Conservation (phyloP, 805 yeast genomes). For the Candida orba region DNA sequence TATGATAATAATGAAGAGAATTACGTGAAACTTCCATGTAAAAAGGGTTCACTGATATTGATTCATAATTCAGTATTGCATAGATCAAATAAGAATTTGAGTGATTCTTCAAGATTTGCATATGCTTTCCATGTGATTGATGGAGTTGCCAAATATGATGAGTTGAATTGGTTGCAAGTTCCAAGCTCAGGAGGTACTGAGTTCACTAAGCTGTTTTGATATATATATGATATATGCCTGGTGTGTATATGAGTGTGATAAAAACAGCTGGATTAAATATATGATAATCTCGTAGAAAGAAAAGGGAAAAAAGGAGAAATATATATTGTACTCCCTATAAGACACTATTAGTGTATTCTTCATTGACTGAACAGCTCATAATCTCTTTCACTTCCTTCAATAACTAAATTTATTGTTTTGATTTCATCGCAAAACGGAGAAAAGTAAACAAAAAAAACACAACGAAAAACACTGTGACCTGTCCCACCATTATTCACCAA, state of each 20-base stretch:
- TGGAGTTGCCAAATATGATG: conserved; percentile 54
- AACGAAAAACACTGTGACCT: no score
- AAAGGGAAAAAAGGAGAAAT: no score
- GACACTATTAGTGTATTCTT: no score
- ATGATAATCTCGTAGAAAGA: no score
- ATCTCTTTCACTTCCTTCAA: no score
- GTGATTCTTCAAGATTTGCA: conserved; percentile 56
- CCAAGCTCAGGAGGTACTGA: conserved; percentile 62
- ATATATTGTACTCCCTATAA: no score
- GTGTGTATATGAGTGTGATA: no score
- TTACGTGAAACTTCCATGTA: conserved; percentile 50
- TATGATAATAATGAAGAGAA: conserved; percentile 24
- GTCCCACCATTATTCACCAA: no score
- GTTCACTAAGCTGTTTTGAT: conserved; percentile 36
- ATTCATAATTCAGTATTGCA: conserved; percentile 70
- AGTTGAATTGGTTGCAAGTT: conserved; percentile 68
- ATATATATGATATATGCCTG: background rate
- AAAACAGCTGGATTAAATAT: no score
- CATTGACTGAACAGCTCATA: no score
- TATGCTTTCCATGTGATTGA: conserved; percentile 79
- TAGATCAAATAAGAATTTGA: conserved; percentile 55
- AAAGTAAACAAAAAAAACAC: background rate
- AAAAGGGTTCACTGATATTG: conserved; percentile 64
- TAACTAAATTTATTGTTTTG: no score
- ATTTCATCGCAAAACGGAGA: no score